Conservation (phyloP, 2,329 filamentous ascomycete genomes). For the Stagonosporopsis cucurbitacearum region DNA sequence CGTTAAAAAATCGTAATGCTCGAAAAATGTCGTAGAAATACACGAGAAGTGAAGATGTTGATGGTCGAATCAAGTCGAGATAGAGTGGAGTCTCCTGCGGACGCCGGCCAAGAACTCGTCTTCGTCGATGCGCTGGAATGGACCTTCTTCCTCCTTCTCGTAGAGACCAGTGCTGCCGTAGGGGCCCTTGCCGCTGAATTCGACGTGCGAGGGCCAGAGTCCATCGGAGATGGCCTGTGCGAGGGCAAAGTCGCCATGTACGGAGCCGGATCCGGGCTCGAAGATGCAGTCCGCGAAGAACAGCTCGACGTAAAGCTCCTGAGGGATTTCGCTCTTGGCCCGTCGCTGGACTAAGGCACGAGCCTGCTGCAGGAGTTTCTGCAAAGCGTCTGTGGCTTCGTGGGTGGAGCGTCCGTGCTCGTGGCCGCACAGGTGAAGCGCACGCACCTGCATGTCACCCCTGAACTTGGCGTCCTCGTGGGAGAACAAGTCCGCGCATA, state of each 20-base stretch:
- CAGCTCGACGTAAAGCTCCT: slow-evolving; percentile 55
- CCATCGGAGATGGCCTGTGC: slow-evolving; percentile 51
- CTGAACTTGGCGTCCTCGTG: slow-evolving; percentile 53
- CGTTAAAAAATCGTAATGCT: slow-evolving; percentile 37
- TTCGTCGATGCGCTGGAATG: slow-evolving; percentile 50
- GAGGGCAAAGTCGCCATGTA: slow-evolving; percentile 58
- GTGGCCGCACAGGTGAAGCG: slow-evolving; percentile 55
- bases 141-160: slow-evolving; percentile 55
- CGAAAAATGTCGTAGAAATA: slow-evolving; percentile 24
- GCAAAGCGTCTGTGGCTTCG: slow-evolving; percentile 48
- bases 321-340: slow-evolving; percentile 45
- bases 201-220: slow-evolving; percentile 49
- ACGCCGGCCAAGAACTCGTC: slow-evolving; percentile 49
- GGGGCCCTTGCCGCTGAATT: slow-evolving; percentile 54
- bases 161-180: slow-evolving; percentile 59
- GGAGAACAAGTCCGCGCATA: slow-evolving; percentile 56
- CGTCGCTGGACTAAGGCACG: slow-evolving; percentile 51
- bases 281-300: slow-evolving; percentile 62
- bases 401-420: slow-evolving; percentile 46
- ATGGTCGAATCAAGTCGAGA: slow-evolving; percentile 41
- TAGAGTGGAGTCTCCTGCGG: slow-evolving; percentile 45
- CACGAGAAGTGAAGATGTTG: slow-evolving; percentile 31
- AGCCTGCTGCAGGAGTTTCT: slow-evolving; percentile 50
- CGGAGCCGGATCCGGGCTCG: slow-evolving; percentile 53
- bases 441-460: slow-evolving; percentile 58